A percentile compares a stretch with the other conserved stretches of the same genome.
phyloP scores from a whole-genome alignment of 2,329 filamentous ascomycete species.

The Ciborinia camelliae region DNA sequence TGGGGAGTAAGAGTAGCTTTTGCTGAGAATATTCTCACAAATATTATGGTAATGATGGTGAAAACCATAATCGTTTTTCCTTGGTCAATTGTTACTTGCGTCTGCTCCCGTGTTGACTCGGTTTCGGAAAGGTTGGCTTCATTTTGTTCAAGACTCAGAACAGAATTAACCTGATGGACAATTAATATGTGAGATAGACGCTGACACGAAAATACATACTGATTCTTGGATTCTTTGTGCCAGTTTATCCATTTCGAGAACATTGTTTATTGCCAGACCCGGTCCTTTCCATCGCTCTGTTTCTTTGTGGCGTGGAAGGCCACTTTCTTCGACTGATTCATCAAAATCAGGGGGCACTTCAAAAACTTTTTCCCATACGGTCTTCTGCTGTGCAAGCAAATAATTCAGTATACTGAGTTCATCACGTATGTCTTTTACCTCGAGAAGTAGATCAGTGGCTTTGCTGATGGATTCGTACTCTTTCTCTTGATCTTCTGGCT shows the following conservation, averaged over 20 bases:
- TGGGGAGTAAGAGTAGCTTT: neutral
- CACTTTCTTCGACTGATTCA: neutral
- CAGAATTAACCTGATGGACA: neutral
- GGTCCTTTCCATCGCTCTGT: neutral
- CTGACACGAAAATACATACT: neutral
- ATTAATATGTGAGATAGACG: neutral
- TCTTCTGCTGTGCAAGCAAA: neutral
- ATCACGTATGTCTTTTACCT: constrained; percentile 4
- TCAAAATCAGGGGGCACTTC: neutral
- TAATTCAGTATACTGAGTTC: constrained; percentile 3
- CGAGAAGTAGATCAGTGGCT: neutral
- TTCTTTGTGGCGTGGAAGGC: neutral
- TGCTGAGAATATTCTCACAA: neutral
- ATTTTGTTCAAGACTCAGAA: neutral
- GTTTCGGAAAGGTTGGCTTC: constrained; percentile 3
- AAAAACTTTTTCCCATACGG: neutral
- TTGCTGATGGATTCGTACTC: neutral
- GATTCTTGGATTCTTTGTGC: neutral
- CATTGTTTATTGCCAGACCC: neutral
- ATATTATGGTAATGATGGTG: neutral
- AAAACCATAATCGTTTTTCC: neutral
- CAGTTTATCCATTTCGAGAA: constrained; percentile 4
- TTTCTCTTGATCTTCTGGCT: neutral
- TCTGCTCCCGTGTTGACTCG: neutral
- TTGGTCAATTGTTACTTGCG: neutral